Evolutionary conservation across 768 basidiomycete species (phyloP), one percentile per base, ranked within the genome.

Genomic region (Plicaturopsis crispa): DNA sequence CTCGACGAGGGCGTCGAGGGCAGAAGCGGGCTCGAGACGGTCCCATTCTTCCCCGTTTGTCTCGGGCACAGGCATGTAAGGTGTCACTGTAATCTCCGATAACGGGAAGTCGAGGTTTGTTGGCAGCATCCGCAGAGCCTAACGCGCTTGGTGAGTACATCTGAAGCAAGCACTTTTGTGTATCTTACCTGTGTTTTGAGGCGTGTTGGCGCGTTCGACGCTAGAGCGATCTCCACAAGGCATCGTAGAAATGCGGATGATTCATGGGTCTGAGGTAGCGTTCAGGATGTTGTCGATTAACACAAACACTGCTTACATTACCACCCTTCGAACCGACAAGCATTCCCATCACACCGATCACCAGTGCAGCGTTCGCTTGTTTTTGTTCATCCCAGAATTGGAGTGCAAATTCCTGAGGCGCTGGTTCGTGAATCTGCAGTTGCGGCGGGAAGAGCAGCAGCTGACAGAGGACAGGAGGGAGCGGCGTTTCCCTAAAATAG

Each of bases 381-480:
- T 98, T 99, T 56, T 91, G 86, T 30, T 80, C 73, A 47, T 93
- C 89, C 96, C 96, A 99, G 59, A 91, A 91, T 55, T 99, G 96
- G 32, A 97, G 63, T 1, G 92, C 84, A 59, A 97, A 98, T 45
- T 88, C 84, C 55, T 96, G 88, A 1, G 82, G 85, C n/a, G 73
- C 71, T 4, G 66, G 51, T 38, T 75, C 72, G 39, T 73, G 69
- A 18, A 73, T 56, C 22, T 73, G 72, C 1, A 86, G 57, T 33
- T 66, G 71, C 20, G 76, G 70, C 21, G 83, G 85, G 57, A 81
- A 91, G 33, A 77, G 78, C 31, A 84, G 70, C 17, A 83, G 70
- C 19, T 72, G 78, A 45, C 80, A 74, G 42, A 92, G 50, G 39
- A 82, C 50, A 42, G 83, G 59, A 47, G 82, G 72, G 48, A 93